Evolutionary conservation across 2,329 filamentous ascomycete species (phyloP).

Genomic region (Alternaria sp.): DNA sequence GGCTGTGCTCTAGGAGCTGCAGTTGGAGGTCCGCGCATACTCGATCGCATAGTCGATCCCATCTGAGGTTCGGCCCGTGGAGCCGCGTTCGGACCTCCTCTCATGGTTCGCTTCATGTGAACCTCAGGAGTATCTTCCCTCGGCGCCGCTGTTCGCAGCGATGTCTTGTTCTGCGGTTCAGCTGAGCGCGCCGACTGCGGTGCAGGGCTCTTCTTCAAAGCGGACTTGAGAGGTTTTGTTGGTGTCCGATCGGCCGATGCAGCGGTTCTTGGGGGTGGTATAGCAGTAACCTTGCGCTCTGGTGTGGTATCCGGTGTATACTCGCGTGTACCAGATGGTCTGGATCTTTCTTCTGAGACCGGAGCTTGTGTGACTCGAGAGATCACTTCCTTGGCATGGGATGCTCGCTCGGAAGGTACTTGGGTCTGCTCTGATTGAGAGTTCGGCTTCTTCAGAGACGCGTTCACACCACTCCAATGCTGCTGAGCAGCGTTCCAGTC

Average conservation of each 20-base stretch:
- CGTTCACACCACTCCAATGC: constrained; percentile 72
- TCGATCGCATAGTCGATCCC: constrained; percentile 42
- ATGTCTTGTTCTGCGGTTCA: constrained; percentile 18
- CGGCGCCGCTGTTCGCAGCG: constrained; percentile 11
- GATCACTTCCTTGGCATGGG: constrained; percentile 7
- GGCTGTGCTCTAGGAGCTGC: constrained; percentile 17
- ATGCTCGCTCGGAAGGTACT: constrained; percentile 4
- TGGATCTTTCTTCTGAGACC: constrained; percentile 9
- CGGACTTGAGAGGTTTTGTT: constrained; percentile 48
- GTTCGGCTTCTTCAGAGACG: constrained; percentile 60
- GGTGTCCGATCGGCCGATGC: constrained; percentile 23
- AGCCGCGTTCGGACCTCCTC: constrained; percentile 12
- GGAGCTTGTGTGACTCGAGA: constrained; percentile 20
- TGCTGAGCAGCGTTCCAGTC: constrained; percentile 73
- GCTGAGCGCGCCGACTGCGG: constrained; percentile 19
- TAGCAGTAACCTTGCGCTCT: constrained; percentile 8
- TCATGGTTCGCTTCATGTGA: constrained; percentile 48
- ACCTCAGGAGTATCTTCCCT: constrained; percentile 19
- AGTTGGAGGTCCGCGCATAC: constrained; percentile 43
- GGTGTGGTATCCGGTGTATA: constrained; percentile 1
- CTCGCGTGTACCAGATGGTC: constrained; percentile 1
- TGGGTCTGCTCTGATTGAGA: background rate
- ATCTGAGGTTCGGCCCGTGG: constrained; percentile 20
- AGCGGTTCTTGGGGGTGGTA: constrained; percentile 3
- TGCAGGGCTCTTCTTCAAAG: constrained; percentile 49